These are phyloP conservation scores for Monilinia vaccinii-corymbosi DNA, from an alignment of 2,329 filamentous ascomycete genomes.

Conservation along the genomic window DNA sequence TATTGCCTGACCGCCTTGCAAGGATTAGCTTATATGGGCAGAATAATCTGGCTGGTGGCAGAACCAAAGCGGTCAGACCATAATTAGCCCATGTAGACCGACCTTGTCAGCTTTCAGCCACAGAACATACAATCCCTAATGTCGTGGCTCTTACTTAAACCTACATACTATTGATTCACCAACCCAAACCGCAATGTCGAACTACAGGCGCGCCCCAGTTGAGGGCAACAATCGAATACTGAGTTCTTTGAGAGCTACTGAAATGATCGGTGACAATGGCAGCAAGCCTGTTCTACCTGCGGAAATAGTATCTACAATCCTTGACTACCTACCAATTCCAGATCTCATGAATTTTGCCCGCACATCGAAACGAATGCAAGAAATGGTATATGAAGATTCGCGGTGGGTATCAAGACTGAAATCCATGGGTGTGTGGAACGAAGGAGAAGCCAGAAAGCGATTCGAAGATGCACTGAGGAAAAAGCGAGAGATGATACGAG, in stretches of 20 bases:
- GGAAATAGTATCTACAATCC: conserved; percentile 82
- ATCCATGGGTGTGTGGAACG: conserved; percentile 87
- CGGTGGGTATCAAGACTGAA: conserved; percentile 84
- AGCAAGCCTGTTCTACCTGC: conserved; percentile 69
- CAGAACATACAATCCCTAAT: not conserved
- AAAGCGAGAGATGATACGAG: conserved; percentile 48
- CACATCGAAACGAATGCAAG: conserved; percentile 75
- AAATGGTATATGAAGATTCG: conserved; percentile 98
- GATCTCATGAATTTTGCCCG: conserved; percentile 82
- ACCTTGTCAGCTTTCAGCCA: no score
- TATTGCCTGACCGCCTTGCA: no score
- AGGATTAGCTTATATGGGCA: no score
- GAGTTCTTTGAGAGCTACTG: conserved; percentile 67
- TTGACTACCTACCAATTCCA: conserved; percentile 78
- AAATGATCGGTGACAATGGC: conserved; percentile 53
- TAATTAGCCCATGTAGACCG: no score
- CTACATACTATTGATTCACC: not conserved
- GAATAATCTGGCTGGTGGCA: no score
- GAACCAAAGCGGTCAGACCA: no score
- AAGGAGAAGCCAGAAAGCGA: conserved; percentile 69
- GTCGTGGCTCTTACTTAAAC: not conserved
- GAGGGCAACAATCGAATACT: conserved; percentile 44
- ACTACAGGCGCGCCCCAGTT: conserved; percentile 31
- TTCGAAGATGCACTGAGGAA: conserved; percentile 63
- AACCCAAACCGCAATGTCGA: conserved; percentile 33